Evolutionary conservation across 2,329 filamentous ascomycete species (phyloP), one percentile per base, ranked within the genome.

Genomic region (Bipolaris bicolor): DNA sequence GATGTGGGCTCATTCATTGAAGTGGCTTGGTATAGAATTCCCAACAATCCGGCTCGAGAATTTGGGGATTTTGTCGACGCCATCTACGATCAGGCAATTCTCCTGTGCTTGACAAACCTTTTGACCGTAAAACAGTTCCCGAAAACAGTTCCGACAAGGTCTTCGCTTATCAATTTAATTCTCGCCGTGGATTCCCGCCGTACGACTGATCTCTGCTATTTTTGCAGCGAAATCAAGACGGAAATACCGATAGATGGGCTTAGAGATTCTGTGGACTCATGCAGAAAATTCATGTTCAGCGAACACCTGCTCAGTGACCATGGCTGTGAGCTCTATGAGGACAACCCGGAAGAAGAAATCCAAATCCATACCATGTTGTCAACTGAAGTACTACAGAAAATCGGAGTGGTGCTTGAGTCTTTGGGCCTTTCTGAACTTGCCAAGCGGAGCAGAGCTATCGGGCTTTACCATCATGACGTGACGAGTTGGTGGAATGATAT

Each of bases 401-500:
- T 29, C 7, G 29, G 37, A 13, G 13, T 10, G 24, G 5, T 43
- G 1, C 11, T 43, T 10, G 37, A 15, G 3, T 34, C 48, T 4
- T 7, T 33, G 7, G 26, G n/a, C 2, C 3, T 4, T 1, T 2
- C 13, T 7, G 7, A 15, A 5, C 3, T 1, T n/a, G 39, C 26
- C 7, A 2, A n/a, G 3, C 15, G 3, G 1, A 16, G 16, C 16
- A 24, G 15, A 40, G 10, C 9, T 2, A 0, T 16, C 1, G 26
- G 36, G 11, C 16, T 51, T 13, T 51, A 10, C 2, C 16, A 34
- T 18, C 3, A 3, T 7, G 48, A 50, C 33, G 10, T 2, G 11
- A 3, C 13, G 7, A 13, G 1, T 6, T 24, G 6, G 13, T 1
- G 2, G 7, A 2, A 7, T 3, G 22, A 3, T 5, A 22, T 0